These are phyloP conservation scores for Naganishia randhawae DNA, from an alignment of 768 basidiomycete species.

Conservation along the genomic window DNA sequence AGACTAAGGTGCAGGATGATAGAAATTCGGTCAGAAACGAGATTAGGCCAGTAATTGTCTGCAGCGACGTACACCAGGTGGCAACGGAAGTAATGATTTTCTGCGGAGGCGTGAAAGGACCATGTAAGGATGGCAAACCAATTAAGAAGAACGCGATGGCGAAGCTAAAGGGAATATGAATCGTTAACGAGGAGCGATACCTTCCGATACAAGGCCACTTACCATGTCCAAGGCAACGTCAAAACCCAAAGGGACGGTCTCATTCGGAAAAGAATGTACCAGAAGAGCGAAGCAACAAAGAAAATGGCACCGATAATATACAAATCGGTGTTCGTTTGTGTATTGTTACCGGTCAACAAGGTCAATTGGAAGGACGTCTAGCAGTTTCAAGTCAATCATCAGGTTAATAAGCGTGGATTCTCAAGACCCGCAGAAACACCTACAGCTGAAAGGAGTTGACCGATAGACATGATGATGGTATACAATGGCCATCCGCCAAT, in stretches of 20 bases:
- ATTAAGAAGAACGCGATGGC: slow-evolving; percentile 86
- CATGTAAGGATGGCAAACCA: slow-evolving; percentile 72
- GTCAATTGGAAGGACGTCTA: slow-evolving; percentile 83
- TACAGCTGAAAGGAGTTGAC: slow-evolving; percentile 59
- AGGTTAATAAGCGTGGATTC: not conserved
- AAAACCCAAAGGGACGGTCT: slow-evolving; percentile 85
- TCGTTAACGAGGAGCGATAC: not conserved
- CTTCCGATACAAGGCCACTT: slow-evolving; percentile 22
- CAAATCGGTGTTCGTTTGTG: slow-evolving; percentile 71
- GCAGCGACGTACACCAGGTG: slow-evolving; percentile 63
- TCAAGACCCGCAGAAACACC: slow-evolving; percentile 14
- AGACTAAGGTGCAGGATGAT: slow-evolving; percentile 44
- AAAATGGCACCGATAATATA: slow-evolving; percentile 90
- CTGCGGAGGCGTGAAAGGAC: slow-evolving; percentile 61
- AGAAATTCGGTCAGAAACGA: not conserved
- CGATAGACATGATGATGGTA: slow-evolving; percentile 78
- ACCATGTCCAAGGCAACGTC: slow-evolving; percentile 79
- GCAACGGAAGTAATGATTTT: slow-evolving; percentile 69
- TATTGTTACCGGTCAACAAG: slow-evolving; percentile 78
- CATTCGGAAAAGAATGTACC: slow-evolving; percentile 84
- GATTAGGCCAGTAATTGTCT: not conserved
- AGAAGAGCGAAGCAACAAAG: slow-evolving; percentile 74
- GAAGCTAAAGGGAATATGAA: slow-evolving; percentile 54
- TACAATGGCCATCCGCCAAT: slow-evolving; percentile 85
- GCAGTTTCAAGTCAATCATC: not conserved